Percentiles rank a stretch among this genome's conserved stretches.
Conservation (phyloP, 208 protist genomes). For the Leptomonas seymouri region DNA sequence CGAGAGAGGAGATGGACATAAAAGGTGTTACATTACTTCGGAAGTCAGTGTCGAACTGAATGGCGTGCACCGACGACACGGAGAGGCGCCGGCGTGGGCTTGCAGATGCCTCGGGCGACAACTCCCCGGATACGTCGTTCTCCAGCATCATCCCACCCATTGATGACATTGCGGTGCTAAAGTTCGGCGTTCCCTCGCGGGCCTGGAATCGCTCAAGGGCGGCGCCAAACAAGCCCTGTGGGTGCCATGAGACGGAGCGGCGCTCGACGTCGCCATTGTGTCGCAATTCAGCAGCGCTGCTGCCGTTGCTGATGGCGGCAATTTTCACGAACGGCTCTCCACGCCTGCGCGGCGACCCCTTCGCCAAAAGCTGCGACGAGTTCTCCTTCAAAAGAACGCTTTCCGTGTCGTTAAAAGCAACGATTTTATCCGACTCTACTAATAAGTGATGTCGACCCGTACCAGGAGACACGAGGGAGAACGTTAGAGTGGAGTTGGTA, state of each 20-base stretch:
- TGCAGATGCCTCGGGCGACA: constrained; percentile 16
- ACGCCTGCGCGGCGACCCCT: constrained; percentile 1
- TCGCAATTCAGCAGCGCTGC: not conserved
- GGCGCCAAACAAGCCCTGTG: constrained; percentile 19
- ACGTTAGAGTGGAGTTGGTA: not conserved
- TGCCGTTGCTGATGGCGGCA: not conserved
- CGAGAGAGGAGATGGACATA: constrained; percentile 40
- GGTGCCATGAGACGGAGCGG: constrained; percentile 10
- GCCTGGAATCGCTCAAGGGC: constrained; percentile 4
- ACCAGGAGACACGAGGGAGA: not conserved
- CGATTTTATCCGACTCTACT: not conserved
- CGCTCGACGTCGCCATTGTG: not conserved
- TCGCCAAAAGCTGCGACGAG: not conserved
- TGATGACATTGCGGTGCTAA: not conserved
- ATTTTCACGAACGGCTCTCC: constrained; percentile 8
- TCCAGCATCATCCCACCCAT: constrained; percentile 28
- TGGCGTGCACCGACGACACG: constrained; percentile 22
- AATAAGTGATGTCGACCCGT: not conserved
- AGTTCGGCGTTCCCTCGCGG: not conserved
- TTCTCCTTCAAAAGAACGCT: not conserved
- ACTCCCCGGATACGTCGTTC: constrained; percentile 13
- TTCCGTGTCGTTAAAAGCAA: not conserved
- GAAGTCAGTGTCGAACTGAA: constrained; percentile 31
- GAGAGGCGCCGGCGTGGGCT: constrained; percentile 4
- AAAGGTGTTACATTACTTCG: constrained; percentile 16